Evolutionary conservation across 371 early-diverging fungal genomes (phyloP), one percentile per base, ranked within the genome.

Genomic region (Syncephalastrum sp.): DNA sequence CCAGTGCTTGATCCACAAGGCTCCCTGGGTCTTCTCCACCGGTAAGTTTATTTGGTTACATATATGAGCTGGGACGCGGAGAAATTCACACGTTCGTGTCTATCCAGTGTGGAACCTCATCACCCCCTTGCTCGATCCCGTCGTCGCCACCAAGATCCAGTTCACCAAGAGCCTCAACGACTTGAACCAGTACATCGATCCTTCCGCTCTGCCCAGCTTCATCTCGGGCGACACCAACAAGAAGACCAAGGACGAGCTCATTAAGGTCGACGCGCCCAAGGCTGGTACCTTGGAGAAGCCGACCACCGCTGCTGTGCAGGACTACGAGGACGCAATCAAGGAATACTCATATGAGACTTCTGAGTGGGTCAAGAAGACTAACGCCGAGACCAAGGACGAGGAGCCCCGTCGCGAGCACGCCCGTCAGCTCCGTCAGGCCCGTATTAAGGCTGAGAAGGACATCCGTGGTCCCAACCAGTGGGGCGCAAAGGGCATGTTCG

Each of bases 41-140:
- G 90, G 92, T 65, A 67, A 61, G 63, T 44, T 13, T 4, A 16
- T 12, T 41, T 13, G 6, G 19, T 16, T 27, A n/a, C 21, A 7
- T 16, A 15, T 12, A n/a, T 16, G 12, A 14, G 19, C 5, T 4
- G 21, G 25, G 55, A 51, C 38, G 27, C 24, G 33, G 6, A 16
- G 24, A 42, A 51, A n/a, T 15, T 21, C 21, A 21, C 21, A 21
- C 21, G 21, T 21, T 21, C 27, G 15, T 45, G 13, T 57, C 13
- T 12, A 3, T 47, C 14, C 56, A 70, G 84, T 90, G 15, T 94
- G 89, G 89, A 86, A 79, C 59, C 68, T 91, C 64, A 87, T 92
- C 53, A 77, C 85, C n/a, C 89, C 91, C 17, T 72, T 91, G 65
- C 76, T 96, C 24, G 97, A 96, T 77, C 96, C 97, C 25, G 92